These are phyloP conservation scores for Lycium ferocissimum DNA, from an alignment of 257 asterid genomes.

Conservation along the genomic window DNA sequence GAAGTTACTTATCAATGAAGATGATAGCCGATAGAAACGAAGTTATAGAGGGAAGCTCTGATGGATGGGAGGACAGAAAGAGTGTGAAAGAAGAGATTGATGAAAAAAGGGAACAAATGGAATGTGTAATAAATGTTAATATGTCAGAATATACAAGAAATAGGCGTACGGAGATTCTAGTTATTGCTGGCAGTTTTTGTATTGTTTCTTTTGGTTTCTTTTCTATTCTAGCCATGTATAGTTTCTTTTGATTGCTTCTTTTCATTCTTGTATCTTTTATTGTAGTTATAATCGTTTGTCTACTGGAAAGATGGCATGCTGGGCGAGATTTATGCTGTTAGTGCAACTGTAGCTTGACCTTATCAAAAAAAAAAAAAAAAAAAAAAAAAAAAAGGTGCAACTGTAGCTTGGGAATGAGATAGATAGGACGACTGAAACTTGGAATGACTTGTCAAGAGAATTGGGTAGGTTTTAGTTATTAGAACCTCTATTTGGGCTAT, in stretches of 20 bases:
- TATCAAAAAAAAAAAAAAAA: no score
- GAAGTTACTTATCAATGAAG: background rate
- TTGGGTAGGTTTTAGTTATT: background rate
- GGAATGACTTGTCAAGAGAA: background rate
- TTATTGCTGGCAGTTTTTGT: background rate
- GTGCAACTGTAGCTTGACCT: background rate
- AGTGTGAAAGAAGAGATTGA: slow-evolving; percentile 16
- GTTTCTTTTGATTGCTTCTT: background rate
- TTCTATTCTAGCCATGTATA: background rate
- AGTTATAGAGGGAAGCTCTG: background rate
- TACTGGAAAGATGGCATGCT: background rate
- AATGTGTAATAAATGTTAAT: background rate
- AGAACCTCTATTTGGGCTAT: background rate
- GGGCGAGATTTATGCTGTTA: background rate
- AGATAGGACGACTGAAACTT: background rate
- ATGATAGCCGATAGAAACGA: background rate
- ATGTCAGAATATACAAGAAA: background rate
- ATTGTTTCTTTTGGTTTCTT: background rate
- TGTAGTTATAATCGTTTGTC: background rate
- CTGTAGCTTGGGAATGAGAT: slow-evolving; percentile 4
- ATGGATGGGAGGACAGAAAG: background rate
- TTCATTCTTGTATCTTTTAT: background rate
- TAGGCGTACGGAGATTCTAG: background rate
- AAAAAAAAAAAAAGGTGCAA: background rate
- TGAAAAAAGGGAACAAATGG: background rate